phyloP scores from a whole-genome alignment of 495 filamentous ascomycete species.

The Penicillium coffeae region DNA sequence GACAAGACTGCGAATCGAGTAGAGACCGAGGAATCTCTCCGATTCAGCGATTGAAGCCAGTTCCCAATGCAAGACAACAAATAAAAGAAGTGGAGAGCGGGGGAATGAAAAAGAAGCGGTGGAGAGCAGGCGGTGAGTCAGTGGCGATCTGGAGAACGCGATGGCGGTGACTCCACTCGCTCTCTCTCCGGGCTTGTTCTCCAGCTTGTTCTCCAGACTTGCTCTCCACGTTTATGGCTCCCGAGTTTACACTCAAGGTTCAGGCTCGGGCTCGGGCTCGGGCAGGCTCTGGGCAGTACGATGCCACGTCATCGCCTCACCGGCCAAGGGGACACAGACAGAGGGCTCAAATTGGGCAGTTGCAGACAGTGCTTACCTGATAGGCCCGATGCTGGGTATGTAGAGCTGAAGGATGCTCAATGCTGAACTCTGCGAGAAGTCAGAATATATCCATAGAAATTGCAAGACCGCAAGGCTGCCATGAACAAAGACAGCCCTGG shows the following conservation, averaged over 20 bases:
- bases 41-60: background rate
- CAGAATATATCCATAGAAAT: no score
- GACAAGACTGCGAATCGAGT: background rate
- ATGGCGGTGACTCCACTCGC: background rate
- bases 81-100: conserved; percentile 19
- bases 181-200: background rate
- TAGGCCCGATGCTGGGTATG: no score
- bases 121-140: conserved; percentile 19
- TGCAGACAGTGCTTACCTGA: no score
- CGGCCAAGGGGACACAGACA: background rate
- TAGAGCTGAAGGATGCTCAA: no score
- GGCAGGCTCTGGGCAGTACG: background rate
- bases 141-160: background rate
- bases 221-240: background rate
- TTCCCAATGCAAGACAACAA: conserved; percentile 1
- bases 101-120: conserved; percentile 27
- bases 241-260: no score
- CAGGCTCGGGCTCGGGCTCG: no score
- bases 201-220: background rate
- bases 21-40: conserved; percentile 1
- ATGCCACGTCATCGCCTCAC: background rate
- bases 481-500: background rate
- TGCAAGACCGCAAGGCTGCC: no score
- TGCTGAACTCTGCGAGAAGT: no score
- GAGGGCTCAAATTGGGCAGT: no score